phyloP scores from a whole-genome alignment of 2,329 filamentous ascomycete species.

The Penicillium sp. region DNA sequence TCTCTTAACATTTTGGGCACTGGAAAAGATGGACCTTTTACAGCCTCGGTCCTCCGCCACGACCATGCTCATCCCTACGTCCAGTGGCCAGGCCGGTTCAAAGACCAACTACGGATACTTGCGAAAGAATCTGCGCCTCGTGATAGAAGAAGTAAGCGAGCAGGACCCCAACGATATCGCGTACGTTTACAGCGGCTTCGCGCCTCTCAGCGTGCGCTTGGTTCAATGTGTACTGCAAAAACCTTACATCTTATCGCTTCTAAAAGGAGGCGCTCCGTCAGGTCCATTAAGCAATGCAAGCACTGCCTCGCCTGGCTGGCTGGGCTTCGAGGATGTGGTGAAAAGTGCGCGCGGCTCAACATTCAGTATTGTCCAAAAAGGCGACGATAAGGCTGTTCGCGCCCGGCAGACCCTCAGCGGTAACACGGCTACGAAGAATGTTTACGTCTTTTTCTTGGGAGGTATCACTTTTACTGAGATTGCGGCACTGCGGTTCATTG shows the following conservation, averaged over 20 bases:
- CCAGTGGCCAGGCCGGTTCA: slow-evolving; percentile 56
- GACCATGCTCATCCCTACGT: slow-evolving; percentile 73
- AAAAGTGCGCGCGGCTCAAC: slow-evolving; percentile 83
- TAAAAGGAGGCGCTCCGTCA: slow-evolving; percentile 55
- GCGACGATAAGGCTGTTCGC: slow-evolving; percentile 85
- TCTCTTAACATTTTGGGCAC: slow-evolving; percentile 74
- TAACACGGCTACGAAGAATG: slow-evolving; percentile 68
- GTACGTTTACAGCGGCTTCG: slow-evolving; percentile 98
- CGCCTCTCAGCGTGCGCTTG: slow-evolving; percentile 81
- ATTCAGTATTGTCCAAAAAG: slow-evolving; percentile 87
- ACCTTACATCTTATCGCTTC: slow-evolving; percentile 67
- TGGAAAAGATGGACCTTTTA: slow-evolving; percentile 87
- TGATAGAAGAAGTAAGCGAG: slow-evolving; percentile 95
- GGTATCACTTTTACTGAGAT: slow-evolving; percentile 96
- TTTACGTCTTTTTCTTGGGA: slow-evolving; percentile 96
- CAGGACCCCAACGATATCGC: slow-evolving; percentile 88
- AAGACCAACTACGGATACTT: slow-evolving; percentile 89
- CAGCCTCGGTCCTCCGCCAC: slow-evolving; percentile 69
- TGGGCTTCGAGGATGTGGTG: slow-evolving; percentile 85
- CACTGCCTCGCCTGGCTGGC: slow-evolving; percentile 71
- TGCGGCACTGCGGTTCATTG: slow-evolving; percentile 85
- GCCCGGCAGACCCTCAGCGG: slow-evolving; percentile 78
- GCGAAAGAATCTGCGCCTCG: slow-evolving; percentile 77
- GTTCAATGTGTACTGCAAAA: slow-evolving; percentile 94
- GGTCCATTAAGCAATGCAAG: slow-evolving; percentile 46